Evolutionary conservation across 148 eudicot genomes (phyloP), one percentile per base, ranked within the genome.

Genomic region (Rhododendron vialii): DNA sequence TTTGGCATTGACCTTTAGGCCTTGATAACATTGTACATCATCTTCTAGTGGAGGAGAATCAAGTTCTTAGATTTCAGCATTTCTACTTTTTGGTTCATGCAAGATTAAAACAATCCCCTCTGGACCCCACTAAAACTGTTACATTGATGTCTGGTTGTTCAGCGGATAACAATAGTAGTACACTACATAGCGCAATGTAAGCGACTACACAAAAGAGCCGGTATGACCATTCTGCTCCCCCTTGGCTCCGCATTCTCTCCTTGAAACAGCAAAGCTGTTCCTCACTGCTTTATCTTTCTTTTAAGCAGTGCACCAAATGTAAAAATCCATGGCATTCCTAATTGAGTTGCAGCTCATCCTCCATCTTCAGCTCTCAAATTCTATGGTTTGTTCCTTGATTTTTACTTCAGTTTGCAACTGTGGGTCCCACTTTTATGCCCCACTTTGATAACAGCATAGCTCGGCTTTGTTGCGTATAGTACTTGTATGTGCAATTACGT

Each of bases 261-360:
- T 74, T 74, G 43, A 74, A 74, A 38, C 48, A 76, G 24, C 43
- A 3, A 36, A 36, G 41, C 47, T 75, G 38, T 43, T 36, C 48
- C 48, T 35, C 47, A 36, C 22, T 36, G 45, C 24, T 75, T 75
- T 75, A 4, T 75, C 48, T 74, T 75, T 18, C 47, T 33, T 17
- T 36, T 36, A 36, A 75, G 30, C 35, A 11, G 36, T 36, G 50
- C 10, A 20, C 50, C 48, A 76, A 76, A 76, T 76, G 47, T 76
- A 67, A 38, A 36, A 36, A 35, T 76, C n/a, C 24, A 35, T 38
- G 24, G 41, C 45, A 5, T 76, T 36, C 80, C n/a, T 38, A 36
- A 76, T 38, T 38, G 45, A 38, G 80, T 76, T 76, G 80, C 80
- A 76, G 47, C 50, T 76, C 50, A 76, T 75, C 80, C 80, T 35